phyloP scores from a whole-genome alignment of 495 filamentous ascomycete genomes.

The Xylaria nigripes region DNA sequence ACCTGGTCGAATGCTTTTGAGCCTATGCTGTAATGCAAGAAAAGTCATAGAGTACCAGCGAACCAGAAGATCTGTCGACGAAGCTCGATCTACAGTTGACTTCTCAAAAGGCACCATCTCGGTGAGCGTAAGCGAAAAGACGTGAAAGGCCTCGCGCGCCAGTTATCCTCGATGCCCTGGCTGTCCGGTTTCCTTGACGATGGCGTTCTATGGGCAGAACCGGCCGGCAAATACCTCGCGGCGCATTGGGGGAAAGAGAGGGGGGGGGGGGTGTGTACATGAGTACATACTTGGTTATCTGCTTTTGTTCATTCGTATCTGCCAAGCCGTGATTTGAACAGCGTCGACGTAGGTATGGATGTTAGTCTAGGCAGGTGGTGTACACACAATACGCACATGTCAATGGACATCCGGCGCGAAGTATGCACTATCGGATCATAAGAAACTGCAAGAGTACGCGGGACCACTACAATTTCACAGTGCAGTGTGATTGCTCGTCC shows the following conservation, averaged over 20 bases:
- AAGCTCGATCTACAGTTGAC: not conserved
- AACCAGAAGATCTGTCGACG: not conserved
- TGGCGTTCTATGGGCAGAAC: not conserved
- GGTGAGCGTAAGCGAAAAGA: constrained; percentile 11
- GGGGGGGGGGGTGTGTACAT: too few relatives aligned
- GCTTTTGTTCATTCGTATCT: not conserved
- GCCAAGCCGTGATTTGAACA: not conserved
- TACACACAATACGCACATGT: not conserved
- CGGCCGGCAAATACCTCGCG: constrained; percentile 1
- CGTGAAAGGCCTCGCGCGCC: not conserved
- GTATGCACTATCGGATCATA: not conserved
- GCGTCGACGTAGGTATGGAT: not conserved
- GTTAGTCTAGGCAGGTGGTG: not conserved
- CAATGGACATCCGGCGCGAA: not conserved
- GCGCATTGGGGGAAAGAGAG: too few relatives aligned
- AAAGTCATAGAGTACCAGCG: not conserved
- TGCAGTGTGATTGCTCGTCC: not conserved
- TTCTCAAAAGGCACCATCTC: constrained; percentile 4
- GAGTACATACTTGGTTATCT: not conserved
- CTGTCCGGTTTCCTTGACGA: constrained; percentile 2
- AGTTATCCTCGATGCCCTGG: not conserved
- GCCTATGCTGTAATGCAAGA: not conserved
- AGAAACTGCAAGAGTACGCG: not conserved
- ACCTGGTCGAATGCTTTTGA: constrained; percentile 1
- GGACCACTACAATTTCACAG: not conserved